These are phyloP conservation scores for Epichloe festucae DNA, from an alignment of 2,329 filamentous ascomycete species.

Conservation along the genomic window DNA sequence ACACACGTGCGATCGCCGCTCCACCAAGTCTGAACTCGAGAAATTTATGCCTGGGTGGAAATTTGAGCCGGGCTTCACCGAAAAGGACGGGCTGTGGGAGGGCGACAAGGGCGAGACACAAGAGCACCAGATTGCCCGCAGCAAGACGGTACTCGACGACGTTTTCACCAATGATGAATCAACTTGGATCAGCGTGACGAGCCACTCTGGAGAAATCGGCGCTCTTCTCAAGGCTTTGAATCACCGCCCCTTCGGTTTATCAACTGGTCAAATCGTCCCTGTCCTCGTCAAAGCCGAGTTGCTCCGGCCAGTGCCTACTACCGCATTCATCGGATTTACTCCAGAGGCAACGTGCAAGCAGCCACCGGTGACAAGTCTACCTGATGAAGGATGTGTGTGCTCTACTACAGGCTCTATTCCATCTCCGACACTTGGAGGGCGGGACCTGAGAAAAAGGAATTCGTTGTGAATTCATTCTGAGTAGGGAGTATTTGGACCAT, in stretches of 20 bases:
- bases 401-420: constrained; percentile 8
- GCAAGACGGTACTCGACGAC: constrained; percentile 39
- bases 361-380: constrained; percentile 31
- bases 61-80: constrained; percentile 49
- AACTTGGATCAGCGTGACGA: constrained; percentile 47
- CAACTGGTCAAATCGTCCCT: constrained; percentile 56
- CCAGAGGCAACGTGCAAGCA: constrained; percentile 29
- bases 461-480: no score
- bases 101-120: constrained; percentile 27
- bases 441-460: background rate
- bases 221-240: constrained; percentile 41
- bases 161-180: constrained; percentile 39
- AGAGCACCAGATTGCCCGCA: constrained; percentile 35
- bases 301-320: constrained; percentile 16
- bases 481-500: no score
- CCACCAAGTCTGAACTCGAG: constrained; percentile 39
- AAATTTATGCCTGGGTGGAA: constrained; percentile 36
- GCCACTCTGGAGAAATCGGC: constrained; percentile 44
- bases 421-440: constrained; percentile 1
- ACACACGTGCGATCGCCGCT: constrained; percentile 55
- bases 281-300: constrained; percentile 50
- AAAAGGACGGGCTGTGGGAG: constrained; percentile 36
- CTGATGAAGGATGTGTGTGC: constrained; percentile 29
- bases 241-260: constrained; percentile 47
- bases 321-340: constrained; percentile 22